Base-by-base conservation (phyloP, 345 rosid genomes). In the Eucalyptus albens region DNA sequence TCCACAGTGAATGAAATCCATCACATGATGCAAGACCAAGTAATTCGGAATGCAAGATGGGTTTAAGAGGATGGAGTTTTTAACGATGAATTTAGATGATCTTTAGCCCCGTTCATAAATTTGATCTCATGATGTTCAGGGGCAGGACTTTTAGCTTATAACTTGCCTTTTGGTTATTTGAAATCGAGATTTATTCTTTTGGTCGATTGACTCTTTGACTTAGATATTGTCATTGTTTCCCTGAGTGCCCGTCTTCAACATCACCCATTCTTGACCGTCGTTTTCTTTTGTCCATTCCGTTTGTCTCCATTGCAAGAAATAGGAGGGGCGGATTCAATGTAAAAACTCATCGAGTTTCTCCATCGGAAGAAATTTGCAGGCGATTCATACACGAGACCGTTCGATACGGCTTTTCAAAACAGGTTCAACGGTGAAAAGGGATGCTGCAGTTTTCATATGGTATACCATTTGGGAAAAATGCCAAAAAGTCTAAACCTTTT, bases 401-500 rank as follows among this genome's bases (percentile, higher is more conserved):
- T 37, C 27, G 45, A 37, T 9, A 19, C 14, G 6, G 82, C 45
- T 37, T 19, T 72, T 77, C 15, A 4, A 72, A 37, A 72, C 45
- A 37, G 83, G 83, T 11, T 37, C 7, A 45, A 77, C 47, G 15
- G 8, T 6, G 47, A 40, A 77, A 77, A 6, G 6, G 83, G 83
- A 40, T 11, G 47, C 47, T 40, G 83, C 16, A 21, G 27, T 77
- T 77, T 11, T 40, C 24, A 21, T 77, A 22, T 2, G 45, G 45
- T 19, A 19, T 53, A 19, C 1, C 19, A 53, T 53, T 19, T 0
- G 5, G 10, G 19, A 15, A 15, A 15, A 50, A 3, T 50, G 15
- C 19, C 0, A 15, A 50, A 50, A 50, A 50, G 15, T 0, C 0
- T 50, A 15, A 50, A 50, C 0, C 7, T 50, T 50, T 50, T 15